Percentiles rank a stretch among this genome's conserved stretches.
Conservation (phyloP, 1,139 yeast species). For the Candida frijolesensis region DNA sequence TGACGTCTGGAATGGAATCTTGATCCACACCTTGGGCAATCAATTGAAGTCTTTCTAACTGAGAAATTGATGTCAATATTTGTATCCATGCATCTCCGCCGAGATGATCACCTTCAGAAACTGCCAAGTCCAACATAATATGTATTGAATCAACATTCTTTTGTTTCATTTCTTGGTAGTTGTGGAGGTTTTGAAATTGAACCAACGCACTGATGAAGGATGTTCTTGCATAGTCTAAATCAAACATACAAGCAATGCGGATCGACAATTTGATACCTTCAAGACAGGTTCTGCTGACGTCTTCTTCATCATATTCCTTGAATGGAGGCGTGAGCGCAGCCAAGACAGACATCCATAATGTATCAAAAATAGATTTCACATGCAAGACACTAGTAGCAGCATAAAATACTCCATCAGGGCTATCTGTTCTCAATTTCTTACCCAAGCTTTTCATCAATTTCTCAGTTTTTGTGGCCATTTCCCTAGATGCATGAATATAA, state of each 20-base stretch:
- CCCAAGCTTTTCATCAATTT: slow-evolving; percentile 75
- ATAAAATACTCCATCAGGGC: slow-evolving; percentile 32
- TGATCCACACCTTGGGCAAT: slow-evolving; percentile 90
- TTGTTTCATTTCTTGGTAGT: slow-evolving; percentile 72
- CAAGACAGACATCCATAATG: slow-evolving; percentile 93
- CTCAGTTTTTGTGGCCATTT: slow-evolving; percentile 89
- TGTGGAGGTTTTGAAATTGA: slow-evolving; percentile 81
- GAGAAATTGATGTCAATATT: slow-evolving; percentile 79
- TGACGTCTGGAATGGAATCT: slow-evolving; percentile 81
- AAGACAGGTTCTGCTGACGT: slow-evolving; percentile 68
- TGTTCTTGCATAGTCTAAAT: slow-evolving; percentile 79
- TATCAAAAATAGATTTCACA: slow-evolving; percentile 90
- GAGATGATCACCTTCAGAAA: slow-evolving; percentile 73
- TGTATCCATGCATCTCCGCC: slow-evolving; percentile 75
- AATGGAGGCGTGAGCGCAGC: slow-evolving; percentile 95
- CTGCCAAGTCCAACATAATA: slow-evolving; percentile 74
- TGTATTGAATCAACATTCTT: slow-evolving; percentile 84
- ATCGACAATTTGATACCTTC: slow-evolving; percentile 86
- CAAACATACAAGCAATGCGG: slow-evolving; percentile 82
- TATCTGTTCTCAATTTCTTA: slow-evolving; percentile 38
- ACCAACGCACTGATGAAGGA: slow-evolving; percentile 90
- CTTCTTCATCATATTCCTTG: slow-evolving; percentile 82
- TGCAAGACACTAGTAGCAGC: slow-evolving; percentile 82
- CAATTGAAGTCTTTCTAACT: slow-evolving; percentile 85
- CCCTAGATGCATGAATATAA: slow-evolving; percentile 87